Evolutionary conservation across 2,329 filamentous ascomycete species (phyloP), one percentile per base, ranked within the genome.

Genomic region (Monosporascus sp.): DNA sequence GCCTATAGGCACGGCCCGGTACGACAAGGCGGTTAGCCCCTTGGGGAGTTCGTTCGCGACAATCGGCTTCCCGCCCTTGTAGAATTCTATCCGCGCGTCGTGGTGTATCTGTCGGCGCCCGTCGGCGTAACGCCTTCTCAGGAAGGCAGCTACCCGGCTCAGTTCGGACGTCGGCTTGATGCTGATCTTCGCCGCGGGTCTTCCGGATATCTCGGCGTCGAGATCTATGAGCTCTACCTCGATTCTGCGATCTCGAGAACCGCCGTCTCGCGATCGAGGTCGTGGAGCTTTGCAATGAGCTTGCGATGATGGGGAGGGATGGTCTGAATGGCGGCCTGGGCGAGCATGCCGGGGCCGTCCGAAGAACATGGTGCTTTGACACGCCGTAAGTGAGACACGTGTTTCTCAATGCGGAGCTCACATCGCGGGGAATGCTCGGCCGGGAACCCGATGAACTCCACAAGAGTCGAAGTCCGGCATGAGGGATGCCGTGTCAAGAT

Each of bases 41-140:
- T 41, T 41, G 1, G 64, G 60, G 18, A 65, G 56, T 27, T 57
- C 53, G 11, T 55, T 24, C 22, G 49, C 55, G 4, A 51, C 31
- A 2, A 62, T 47, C 20, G 15, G 52, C 31, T 54, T 51, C 8
- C 50, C 54, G 18, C 39, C 39, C 24, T 22, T 54, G 47, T 57
- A 64, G 49, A 59, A 62, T 11, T 46, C 45, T 20, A 64, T 53
- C 25, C 51, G 18, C 24, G 60, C 58, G 15, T 60, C 57, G 9
- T 53, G 27, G 5, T 51, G 50, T n/a, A 58, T 53, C 3, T 39
- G 38, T 17, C 47, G 14, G 5, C 41, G 38, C 6, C 46, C 50
- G 8, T 45, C 27, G 5, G 46, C 18, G 39, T 48, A 56, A 17
- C 49, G 52, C 9, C 39, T 50, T 31, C 45, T 44, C 31, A 58